Evolutionary conservation across 371 early-diverging fungal genomes (phyloP), one percentile per base, ranked within the genome.

Genomic region (Fennellomyces sp.): DNA sequence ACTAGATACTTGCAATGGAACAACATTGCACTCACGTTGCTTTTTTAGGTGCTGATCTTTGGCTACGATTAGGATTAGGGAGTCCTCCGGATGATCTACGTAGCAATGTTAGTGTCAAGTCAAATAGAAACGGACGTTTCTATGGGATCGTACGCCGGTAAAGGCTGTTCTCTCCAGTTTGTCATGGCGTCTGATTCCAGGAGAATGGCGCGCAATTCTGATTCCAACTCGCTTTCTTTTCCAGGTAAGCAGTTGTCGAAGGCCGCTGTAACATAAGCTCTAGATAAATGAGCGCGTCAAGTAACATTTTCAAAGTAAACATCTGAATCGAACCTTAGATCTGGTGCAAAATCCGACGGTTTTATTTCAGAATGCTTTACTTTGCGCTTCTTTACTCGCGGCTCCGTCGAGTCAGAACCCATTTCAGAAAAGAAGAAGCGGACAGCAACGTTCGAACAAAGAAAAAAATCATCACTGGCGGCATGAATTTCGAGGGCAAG

Each of bases 211-310:
- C 67, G 76, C 33, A 88, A 47, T 41, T 79, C 69, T 12, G 41
- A 39, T 62, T 84, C 80, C 5, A 80, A 82, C 7, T 35, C 63
- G 29, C 65, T 70, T 11, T 75, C 70, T 21, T 78, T 70, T 30
- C 71, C 75, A n/a, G 59, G 64, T 3, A 63, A 52, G 51, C 79
- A 74, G 5, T 72, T 36, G 28, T 65, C 68, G 57, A 78, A 86
- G 7, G 73, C 70, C 10, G 69, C 60, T n/a, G 66, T 56, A 21
- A 83, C 82, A 64, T 83, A 86, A 8, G 69, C 70, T 56, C 80
- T 83, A 26, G 1, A 31, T 12, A 23, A 28, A 28, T 28, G 29
- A 50, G 21, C 15, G 49, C 3, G 49, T 15, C 10, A 39, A 17
- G 23, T 41, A 13, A 13, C 19, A n/a, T 41, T 41, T 15, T 41